Conservation (phyloP, 345 rosid genomes). For the Noccaea caerulescens region DNA sequence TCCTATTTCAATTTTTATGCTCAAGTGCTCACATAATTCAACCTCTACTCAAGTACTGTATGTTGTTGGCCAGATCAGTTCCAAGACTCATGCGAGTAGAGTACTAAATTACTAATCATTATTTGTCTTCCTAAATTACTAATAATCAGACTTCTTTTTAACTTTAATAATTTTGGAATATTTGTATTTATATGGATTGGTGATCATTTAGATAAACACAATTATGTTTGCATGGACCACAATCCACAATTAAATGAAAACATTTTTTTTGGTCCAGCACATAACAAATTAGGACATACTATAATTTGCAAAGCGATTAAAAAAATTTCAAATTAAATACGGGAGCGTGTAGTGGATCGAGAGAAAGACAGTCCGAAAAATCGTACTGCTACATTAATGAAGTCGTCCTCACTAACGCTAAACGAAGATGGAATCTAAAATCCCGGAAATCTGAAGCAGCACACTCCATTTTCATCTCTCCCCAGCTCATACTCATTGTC, state of each 20-base stretch:
- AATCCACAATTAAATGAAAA: slow-evolving; percentile 31
- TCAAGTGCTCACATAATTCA: neutral
- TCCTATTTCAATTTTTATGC: neutral
- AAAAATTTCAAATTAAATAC: neutral
- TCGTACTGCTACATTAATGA: slow-evolving; percentile 35
- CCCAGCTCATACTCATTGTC: neutral
- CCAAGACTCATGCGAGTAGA: neutral
- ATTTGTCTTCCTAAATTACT: neutral
- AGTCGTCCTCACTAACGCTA: slow-evolving; percentile 30
- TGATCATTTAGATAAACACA: slow-evolving; percentile 36
- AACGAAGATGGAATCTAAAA: slow-evolving; percentile 34
- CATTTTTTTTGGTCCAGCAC: slow-evolving; percentile 23
- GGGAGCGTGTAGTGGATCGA: slow-evolving; percentile 40
- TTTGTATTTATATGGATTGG: slow-evolving; percentile 17
- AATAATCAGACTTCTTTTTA: neutral
- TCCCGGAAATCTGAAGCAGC: slow-evolving; percentile 36
- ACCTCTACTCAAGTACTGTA: neutral
- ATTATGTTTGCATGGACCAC: slow-evolving; percentile 40
- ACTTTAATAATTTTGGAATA: slow-evolving; percentile 1
- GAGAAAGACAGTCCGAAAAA: slow-evolving; percentile 16
- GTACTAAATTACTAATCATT: neutral
- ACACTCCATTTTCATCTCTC: slow-evolving; percentile 16
- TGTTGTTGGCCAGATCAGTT: too few relatives aligned
- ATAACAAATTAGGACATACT: neutral
- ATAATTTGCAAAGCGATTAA: neutral